Evolutionary conservation across 106 monocot genomes (phyloP), one percentile per base, ranked within the genome.

Genomic region (Cymbidium sinense): DNA sequence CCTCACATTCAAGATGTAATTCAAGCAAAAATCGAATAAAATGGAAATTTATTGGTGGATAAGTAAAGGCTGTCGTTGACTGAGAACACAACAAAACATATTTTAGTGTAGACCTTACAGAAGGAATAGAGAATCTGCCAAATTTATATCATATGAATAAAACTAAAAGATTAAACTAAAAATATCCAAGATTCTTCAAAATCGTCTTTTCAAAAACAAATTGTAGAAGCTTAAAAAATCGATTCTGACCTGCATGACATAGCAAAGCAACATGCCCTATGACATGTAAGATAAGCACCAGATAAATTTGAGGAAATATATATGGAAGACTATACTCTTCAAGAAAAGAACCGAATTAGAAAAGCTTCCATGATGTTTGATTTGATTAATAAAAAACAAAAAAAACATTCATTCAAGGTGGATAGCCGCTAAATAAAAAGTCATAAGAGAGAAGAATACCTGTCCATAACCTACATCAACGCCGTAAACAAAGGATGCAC

Each of bases 391-490:
- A 5, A 58, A 7, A 58, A n/a, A 65, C 11, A 1, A n/a, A 65
- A 65, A 65, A 43, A 11, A 65, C 31, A 30, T 28, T 5, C 34
- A 70, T 19, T 36, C 70, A 37, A 70, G 36, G 36, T 70, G n/a
- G n/a, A n/a, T n/a, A 29, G 31, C 67, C 67, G 33, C 67, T 21
- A 55, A 76, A 70, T n/a, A 37, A 10, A n/a, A 21, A 50, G 9
- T 34, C 75, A 31, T 25, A 50, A 50, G 5, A 34, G 64, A 62
- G 65, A 76, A 62, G 8, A 25, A 52, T 76, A 96, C 96, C 91
- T 96, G 93, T 52, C 93, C 93, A 84, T 99, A 99, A 29, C 98
- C 98, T 55, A 99, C 98, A 89, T 99, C 98, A 58, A 99, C 87
- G 61, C 98, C 98, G 82, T 92, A 99, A 55, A 99, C 92, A 87